Percentiles rank a stretch among this genome's conserved stretches.
Conservation (phyloP, 805 yeast genomes). For the Saccharomycopsis sp. region DNA sequence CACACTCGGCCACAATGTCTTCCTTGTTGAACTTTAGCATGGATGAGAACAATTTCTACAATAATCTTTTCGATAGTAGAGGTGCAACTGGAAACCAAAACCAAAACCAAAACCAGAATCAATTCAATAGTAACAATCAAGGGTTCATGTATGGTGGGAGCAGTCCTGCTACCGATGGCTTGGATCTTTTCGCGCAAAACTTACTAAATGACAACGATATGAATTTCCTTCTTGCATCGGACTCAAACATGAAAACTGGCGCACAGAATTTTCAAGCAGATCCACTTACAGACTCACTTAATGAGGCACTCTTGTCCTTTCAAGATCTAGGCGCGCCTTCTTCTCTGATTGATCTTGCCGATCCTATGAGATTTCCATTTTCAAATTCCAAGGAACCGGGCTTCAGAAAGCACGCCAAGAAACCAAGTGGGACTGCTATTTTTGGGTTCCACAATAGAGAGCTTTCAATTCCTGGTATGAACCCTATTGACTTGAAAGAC, state of each 20-base stretch:
- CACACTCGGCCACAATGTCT: conserved; percentile 5
- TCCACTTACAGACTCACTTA: background rate
- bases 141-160: no score
- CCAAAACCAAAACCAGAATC: no score
- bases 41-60: conserved; percentile 14
- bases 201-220: no score
- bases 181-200: no score
- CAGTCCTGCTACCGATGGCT: no score
- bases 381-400: conserved; percentile 9
- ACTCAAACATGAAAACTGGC: no score
- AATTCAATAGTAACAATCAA: no score
- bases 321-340: conserved; percentile 26
- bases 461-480: conserved; percentile 47
- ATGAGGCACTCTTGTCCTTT: conserved; percentile 13
- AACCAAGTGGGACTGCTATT: conserved; percentile 71
- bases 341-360: conserved; percentile 27
- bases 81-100: background rate
- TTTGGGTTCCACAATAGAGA: conserved; percentile 68
- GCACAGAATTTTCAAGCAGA: no score
- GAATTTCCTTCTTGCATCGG: no score
- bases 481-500: conserved; percentile 16
- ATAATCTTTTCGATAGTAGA: conserved; percentile 6
- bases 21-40: conserved; percentile 17
- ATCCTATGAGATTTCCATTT: conserved; percentile 22
- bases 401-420: conserved; percentile 40